Evolutionary conservation across 2,329 filamentous ascomycete species (phyloP), one percentile per base, ranked within the genome.

Genomic region (Colletotrichum truncatum): DNA sequence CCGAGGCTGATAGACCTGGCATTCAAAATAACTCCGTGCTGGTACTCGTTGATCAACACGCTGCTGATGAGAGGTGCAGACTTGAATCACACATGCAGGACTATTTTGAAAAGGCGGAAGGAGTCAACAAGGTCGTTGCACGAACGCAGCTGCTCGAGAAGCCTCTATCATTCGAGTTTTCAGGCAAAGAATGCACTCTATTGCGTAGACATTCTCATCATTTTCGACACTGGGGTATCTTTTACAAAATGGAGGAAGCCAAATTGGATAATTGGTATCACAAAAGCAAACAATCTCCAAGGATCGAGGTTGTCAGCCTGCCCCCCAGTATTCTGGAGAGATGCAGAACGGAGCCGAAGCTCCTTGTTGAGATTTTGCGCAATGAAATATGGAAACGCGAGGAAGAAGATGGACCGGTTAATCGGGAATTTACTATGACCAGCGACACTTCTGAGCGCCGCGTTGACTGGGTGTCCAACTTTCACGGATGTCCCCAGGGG

Each of bases 21-120:
- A 6, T 23, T 26, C 34, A 14, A 4, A n/a, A 26, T 4, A 65
- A 51, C 84, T 43, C 81, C 91, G 32, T 89, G 1, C 79, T 98
- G 4, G 84, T 97, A 1, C 82, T 98, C 38, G 85, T 98, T 6
- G 96, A 99, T 73, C 96, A 99, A 73, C 96, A 99, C 74, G 96
- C 96, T 1, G 96, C 94, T 3, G 95, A 98, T 74, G 96, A 99
- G 79, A 87, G 96, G 46, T 89, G 92, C 67, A 89, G 90, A 1
- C 86, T 98, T 1, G 96, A 99, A 74, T 74, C 77, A 0, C 82
- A 99, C 1, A 88, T 97, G 74, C 70, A 70, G 0, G 69, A 69
- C 6, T 89, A 87, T 59, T 88, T 89, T 67, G 46, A 52, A 4
- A 38, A 5, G n/a, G 66, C 4, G 56, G 63, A 66, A 4, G 25